Conservation (phyloP, 1,284 basidiomycete species). For the Cystobasidiaceae sp. region DNA sequence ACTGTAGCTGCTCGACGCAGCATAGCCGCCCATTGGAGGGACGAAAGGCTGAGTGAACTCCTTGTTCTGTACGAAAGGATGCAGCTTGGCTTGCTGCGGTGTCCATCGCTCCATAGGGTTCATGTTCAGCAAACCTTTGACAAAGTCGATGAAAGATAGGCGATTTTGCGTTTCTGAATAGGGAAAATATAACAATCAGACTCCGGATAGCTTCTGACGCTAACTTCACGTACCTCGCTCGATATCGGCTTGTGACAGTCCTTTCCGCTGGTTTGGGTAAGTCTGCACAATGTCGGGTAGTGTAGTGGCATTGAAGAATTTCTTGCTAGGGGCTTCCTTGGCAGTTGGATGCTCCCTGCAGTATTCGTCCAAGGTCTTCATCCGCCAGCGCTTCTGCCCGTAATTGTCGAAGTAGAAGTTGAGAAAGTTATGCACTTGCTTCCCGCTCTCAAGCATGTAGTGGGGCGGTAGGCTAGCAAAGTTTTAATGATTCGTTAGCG, state of each 20-base stretch:
- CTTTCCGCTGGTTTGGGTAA: constrained; percentile 76
- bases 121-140: constrained; percentile 85
- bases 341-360: constrained; percentile 80
- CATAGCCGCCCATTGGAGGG: constrained; percentile 36
- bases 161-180: constrained; percentile 81
- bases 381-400: constrained; percentile 77
- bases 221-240: constrained; percentile 68
- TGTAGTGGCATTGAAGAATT: constrained; percentile 94
- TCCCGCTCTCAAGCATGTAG: constrained; percentile 93
- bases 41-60: constrained; percentile 45
- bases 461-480: constrained; percentile 73
- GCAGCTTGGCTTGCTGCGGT: constrained; percentile 88
- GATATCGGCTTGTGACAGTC: constrained; percentile 74
- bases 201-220: neutral
- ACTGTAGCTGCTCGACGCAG: neutral
- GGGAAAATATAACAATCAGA: neutral
- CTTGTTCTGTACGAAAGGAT: constrained; percentile 98
- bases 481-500: too few relatives aligned
- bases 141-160: constrained; percentile 95
- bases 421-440: constrained; percentile 94
- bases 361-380: constrained; percentile 93
- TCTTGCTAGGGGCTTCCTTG: constrained; percentile 94
- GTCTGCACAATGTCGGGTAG: constrained; percentile 94
- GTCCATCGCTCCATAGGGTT: constrained; percentile 95
- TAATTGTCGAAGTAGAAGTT: constrained; percentile 70